These are phyloP conservation scores for Aspergillus haitiensis DNA, from an alignment of 495 filamentous ascomycete genomes.

Conservation along the genomic window DNA sequence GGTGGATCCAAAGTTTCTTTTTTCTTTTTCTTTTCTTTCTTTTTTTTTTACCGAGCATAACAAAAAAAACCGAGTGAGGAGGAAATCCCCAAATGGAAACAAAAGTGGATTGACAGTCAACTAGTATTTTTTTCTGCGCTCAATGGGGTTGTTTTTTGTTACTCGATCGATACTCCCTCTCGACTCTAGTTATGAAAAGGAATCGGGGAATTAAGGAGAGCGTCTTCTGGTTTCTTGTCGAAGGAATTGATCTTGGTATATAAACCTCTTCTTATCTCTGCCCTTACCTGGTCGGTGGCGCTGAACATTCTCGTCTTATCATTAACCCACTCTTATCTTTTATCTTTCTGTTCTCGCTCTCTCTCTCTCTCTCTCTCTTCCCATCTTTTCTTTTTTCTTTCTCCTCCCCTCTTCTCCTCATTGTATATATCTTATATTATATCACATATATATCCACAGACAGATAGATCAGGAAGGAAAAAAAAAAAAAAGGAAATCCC, in stretches of 20 bases:
- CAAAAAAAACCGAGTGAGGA: too few species aligned
- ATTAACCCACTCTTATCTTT: neutral
- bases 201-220: too few species aligned
- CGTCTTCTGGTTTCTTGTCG: neutral
- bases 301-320: constrained; percentile 2
- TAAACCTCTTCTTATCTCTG: constrained; percentile 14
- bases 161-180: constrained; percentile 19
- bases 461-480: too few species aligned
- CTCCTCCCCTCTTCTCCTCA: neutral
- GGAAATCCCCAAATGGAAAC: neutral
- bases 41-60: too few species aligned
- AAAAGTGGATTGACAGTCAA: neutral
- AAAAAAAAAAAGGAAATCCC: neutral
- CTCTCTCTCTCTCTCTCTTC: neutral
- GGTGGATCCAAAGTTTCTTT: too few species aligned
- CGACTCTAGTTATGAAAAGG: neutral
- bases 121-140: neutral
- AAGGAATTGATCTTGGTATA: neutral
- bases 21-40: too few species aligned
- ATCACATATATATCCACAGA: too few species aligned
- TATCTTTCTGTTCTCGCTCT: constrained; percentile 11
- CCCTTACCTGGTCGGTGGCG: constrained; percentile 2
- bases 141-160: constrained; percentile 19
- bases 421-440: too few species aligned
- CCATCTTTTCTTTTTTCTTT: neutral